A percentile compares a stretch with the other conserved stretches of the same genome.
phyloP scores from a whole-genome alignment of 768 basidiomycete species.

The Daedaleopsis nitida region DNA sequence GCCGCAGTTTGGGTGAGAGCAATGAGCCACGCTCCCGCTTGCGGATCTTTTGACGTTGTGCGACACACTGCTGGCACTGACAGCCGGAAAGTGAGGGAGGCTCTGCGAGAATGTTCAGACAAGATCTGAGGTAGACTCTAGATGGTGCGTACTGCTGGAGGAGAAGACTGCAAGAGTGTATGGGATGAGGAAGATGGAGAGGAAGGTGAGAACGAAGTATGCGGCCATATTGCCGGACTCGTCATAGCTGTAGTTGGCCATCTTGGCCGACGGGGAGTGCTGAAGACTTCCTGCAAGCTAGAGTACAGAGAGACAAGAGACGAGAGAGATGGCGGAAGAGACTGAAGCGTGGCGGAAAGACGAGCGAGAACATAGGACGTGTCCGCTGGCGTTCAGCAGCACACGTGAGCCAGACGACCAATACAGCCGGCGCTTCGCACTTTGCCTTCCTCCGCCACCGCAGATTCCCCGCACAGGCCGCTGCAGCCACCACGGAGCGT shows the following conservation, averaged over 20 bases:
- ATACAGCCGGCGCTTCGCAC: background rate
- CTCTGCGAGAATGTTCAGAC: slow-evolving; percentile 14
- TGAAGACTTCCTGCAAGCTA: slow-evolving; percentile 5
- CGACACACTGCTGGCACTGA: slow-evolving; percentile 61
- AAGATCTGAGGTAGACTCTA: background rate
- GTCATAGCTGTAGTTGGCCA: slow-evolving; percentile 87
- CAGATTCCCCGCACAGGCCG: background rate
- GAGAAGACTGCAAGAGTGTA: slow-evolving; percentile 60
- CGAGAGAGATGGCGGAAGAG: background rate
- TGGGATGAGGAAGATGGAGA: slow-evolving; percentile 82
- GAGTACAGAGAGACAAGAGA: slow-evolving; percentile 13
- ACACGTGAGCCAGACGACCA: background rate
- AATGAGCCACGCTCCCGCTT: slow-evolving; percentile 48
- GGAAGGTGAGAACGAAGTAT: slow-evolving; percentile 90
- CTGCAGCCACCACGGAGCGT: background rate
- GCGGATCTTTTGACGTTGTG: slow-evolving; percentile 50
- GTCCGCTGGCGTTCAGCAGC: background rate
- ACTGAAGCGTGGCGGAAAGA: background rate
- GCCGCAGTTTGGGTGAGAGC: slow-evolving; percentile 49
- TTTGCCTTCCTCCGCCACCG: background rate
- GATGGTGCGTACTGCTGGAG: slow-evolving; percentile 45
- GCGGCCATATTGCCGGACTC: slow-evolving; percentile 84
- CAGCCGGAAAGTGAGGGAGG: slow-evolving; percentile 43
- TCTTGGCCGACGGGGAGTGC: slow-evolving; percentile 31
- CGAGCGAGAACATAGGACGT: background rate